Evolutionary conservation across 768 basidiomycete genomes (phyloP).

Genomic region (Rhizopogon sp.): DNA sequence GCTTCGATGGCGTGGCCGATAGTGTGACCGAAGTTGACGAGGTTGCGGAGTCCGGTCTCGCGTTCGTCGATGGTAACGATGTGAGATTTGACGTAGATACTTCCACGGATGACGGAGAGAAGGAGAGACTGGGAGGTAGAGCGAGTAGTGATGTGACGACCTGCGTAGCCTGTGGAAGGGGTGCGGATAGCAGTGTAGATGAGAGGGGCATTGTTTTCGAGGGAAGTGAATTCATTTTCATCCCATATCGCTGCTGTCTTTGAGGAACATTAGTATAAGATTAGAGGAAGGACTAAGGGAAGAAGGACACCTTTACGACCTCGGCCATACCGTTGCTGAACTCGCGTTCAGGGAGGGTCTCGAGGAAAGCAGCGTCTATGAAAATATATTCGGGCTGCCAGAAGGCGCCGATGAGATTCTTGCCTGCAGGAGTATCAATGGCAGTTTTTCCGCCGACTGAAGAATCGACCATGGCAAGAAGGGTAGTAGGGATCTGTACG

Average conservation of each 20-base stretch:
- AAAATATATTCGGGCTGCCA: slow-evolving; percentile 98
- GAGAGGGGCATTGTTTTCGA: slow-evolving; percentile 82
- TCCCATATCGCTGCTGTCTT: slow-evolving; percentile 99
- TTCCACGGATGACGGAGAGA: slow-evolving; percentile 86
- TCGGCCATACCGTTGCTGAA: slow-evolving; percentile 99
- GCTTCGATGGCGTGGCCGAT: slow-evolving; percentile 99
- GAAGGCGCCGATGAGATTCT: slow-evolving; percentile 97
- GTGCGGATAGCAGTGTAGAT: slow-evolving; percentile 79
- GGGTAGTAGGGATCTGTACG: slow-evolving; percentile 93
- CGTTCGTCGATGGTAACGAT: slow-evolving; percentile 97
- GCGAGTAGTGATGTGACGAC: slow-evolving; percentile 59
- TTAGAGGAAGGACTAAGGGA: neutral
- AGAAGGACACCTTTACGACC: slow-evolving; percentile 76
- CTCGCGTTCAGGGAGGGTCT: slow-evolving; percentile 86
- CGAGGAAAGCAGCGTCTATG: slow-evolving; percentile 94
- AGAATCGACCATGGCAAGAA: slow-evolving; percentile 98
- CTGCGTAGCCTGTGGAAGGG: slow-evolving; percentile 47
- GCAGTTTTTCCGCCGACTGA: slow-evolving; percentile 98
- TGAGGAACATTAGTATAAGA: neutral
- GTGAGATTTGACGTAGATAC: slow-evolving; percentile 92
- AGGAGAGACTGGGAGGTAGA: slow-evolving; percentile 77
- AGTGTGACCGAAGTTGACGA: slow-evolving; percentile 98
- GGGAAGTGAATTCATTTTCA: slow-evolving; percentile 78
- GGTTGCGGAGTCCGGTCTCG: slow-evolving; percentile 94
- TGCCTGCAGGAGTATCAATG: slow-evolving; percentile 97